Evolutionary conservation across 202 grass and related monocot genomes (phyloP).

Genomic region (Cymbopogon flexuosus): DNA sequence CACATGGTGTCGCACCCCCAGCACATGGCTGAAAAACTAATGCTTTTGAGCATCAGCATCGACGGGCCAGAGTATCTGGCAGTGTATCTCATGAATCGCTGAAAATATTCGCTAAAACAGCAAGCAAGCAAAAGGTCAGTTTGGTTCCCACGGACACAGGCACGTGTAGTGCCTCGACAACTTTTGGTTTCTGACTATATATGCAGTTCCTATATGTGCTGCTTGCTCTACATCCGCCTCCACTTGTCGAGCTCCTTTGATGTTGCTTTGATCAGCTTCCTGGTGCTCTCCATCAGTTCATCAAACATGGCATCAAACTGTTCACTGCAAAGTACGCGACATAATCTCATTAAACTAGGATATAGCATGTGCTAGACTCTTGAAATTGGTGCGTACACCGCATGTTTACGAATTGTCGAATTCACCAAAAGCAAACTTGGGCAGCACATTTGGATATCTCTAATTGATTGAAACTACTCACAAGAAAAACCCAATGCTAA

Average conservation of each 20-base stretch:
- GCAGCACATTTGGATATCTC: background rate
- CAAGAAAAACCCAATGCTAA: background rate
- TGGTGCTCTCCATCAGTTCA: conserved; percentile 74
- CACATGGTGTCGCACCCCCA: conserved; percentile 33
- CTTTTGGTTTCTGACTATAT: conserved; percentile 7
- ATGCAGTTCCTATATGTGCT: background rate
- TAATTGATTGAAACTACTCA: background rate
- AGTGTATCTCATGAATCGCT: conserved; percentile 29
- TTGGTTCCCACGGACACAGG: background rate
- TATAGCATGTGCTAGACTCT: background rate
- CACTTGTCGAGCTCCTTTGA: conserved; percentile 86
- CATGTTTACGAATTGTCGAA: background rate
- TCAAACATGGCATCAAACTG: conserved; percentile 61
- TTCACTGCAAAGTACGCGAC: conserved; percentile 41
- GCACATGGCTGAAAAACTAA: conserved; percentile 40
- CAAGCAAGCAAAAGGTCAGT: background rate
- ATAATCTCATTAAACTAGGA: background rate
- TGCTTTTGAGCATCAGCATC: background rate
- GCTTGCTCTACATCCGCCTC: conserved; percentile 49
- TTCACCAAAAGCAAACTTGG: background rate
- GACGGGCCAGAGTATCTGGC: conserved; percentile 15
- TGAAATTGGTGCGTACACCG: background rate
- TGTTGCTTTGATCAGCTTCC: conserved; percentile 70
- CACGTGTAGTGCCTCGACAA: background rate
- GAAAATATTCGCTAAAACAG: conserved; percentile 26